Percentiles rank a stretch among this genome's conserved stretches.
phyloP scores from a whole-genome alignment of 352 stramenopile genomes.

The Phytophthora aleatoria region DNA sequence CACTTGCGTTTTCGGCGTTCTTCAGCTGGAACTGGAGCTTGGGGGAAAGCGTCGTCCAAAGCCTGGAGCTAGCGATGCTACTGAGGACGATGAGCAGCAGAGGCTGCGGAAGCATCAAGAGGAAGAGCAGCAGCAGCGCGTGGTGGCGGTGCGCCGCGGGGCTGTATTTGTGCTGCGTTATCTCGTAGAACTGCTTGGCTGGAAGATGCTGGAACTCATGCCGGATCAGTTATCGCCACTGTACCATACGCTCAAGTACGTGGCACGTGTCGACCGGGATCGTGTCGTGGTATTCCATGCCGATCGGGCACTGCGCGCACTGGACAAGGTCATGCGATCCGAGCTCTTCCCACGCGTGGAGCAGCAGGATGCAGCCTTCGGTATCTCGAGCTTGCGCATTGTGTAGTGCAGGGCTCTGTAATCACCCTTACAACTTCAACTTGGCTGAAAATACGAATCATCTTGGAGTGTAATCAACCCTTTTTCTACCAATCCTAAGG shows the following conservation, averaged over 20 bases:
- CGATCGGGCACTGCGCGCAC: conserved; percentile 46
- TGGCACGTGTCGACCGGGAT: conserved; percentile 65
- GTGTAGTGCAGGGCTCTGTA: conserved; percentile 27
- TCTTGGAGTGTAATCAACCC: conserved; percentile 5
- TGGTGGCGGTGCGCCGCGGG: conserved; percentile 70
- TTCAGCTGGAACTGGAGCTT: conserved; percentile 71
- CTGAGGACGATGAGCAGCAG: conserved; percentile 19
- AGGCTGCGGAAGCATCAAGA: conserved; percentile 19
- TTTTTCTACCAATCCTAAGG: conserved; percentile 8
- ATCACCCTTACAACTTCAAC: conserved; percentile 10
- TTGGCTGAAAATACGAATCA: conserved; percentile 13
- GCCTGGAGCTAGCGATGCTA: conserved; percentile 3
- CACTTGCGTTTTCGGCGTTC: conserved; percentile 77
- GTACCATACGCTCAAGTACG: conserved; percentile 82
- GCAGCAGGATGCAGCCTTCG: conserved; percentile 41
- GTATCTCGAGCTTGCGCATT: conserved; percentile 59
- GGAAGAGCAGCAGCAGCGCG: conserved; percentile 36
- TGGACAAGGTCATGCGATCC: conserved; percentile 71
- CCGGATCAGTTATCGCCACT: conserved; percentile 71
- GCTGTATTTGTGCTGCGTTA: conserved; percentile 82
- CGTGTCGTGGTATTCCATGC: conserved; percentile 73
- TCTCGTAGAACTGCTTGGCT: conserved; percentile 75
- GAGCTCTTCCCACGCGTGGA: conserved; percentile 68
- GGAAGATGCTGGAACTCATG: conserved; percentile 76
- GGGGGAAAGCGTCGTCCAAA: conserved; percentile 12